These are phyloP conservation scores for Pseudonitzschia multistriata DNA, from an alignment of 108 stramenopile species.

Conservation along the genomic window DNA sequence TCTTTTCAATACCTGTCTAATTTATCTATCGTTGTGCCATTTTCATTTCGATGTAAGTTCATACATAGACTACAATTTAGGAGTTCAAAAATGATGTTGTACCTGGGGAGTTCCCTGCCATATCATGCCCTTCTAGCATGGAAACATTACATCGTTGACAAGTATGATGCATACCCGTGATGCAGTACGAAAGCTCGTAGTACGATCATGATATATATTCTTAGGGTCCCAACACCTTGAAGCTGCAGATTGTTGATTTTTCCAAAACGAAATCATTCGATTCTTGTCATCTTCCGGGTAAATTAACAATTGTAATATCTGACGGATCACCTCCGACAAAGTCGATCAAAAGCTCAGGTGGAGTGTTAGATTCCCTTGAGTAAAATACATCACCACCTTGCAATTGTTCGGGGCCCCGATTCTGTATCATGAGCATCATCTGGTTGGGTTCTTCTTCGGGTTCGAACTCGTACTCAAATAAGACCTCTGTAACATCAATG, in stretches of 20 bases:
- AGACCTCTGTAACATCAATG: constrained; percentile 24
- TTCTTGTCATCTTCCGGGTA: not conserved
- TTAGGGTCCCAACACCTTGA: not conserved
- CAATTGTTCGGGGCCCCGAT: constrained; percentile 22
- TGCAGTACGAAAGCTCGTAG: too few relatives aligned
- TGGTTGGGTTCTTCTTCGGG: not conserved
- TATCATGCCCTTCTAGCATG: too few relatives aligned
- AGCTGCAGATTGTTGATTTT: not conserved
- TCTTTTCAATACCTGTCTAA: too few relatives aligned
- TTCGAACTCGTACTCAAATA: constrained; percentile 13
- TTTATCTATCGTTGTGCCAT: too few relatives aligned
- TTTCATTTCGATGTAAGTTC: too few relatives aligned
- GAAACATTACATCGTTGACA: too few relatives aligned
- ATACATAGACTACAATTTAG: too few relatives aligned
- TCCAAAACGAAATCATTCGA: not conserved
- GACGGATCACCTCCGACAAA: not conserved
- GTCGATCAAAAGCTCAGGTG: constrained; percentile 19
- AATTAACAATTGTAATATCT: not conserved
- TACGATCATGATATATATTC: not conserved
- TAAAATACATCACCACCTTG: constrained; percentile 24
- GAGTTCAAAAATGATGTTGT: too few relatives aligned
- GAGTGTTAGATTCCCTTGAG: constrained; percentile 5
- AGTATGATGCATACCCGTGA: too few relatives aligned
- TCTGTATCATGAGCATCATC: constrained; percentile 23
- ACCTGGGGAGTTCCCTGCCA: too few relatives aligned